phyloP scores from a whole-genome alignment of 1,284 basidiomycete species.

The Papiliotrema nemorosa region DNA sequence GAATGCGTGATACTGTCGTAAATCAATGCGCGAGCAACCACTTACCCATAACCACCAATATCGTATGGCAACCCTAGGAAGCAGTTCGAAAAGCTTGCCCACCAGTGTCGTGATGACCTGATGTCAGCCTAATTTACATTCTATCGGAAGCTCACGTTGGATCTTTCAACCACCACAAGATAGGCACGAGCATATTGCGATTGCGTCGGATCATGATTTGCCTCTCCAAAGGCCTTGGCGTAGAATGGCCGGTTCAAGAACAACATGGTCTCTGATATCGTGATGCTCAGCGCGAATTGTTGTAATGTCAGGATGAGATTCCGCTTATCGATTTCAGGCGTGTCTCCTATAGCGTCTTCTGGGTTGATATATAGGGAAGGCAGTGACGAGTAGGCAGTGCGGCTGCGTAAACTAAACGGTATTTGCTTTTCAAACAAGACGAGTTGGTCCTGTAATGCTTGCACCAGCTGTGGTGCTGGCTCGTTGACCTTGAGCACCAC shows the following conservation, averaged over 20 bases:
- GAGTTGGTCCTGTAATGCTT: background rate
- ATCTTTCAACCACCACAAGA: slow-evolving; percentile 32
- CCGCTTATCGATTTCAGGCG: too few species aligned
- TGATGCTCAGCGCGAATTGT: slow-evolving; percentile 25
- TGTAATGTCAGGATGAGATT: slow-evolving; percentile 23
- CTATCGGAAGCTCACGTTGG: slow-evolving; percentile 18
- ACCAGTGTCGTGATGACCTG: background rate
- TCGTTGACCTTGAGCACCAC: background rate
- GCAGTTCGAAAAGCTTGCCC: background rate
- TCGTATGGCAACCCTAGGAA: slow-evolving; percentile 16
- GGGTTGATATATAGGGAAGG: background rate
- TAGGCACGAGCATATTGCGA: slow-evolving; percentile 24
- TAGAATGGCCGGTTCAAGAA: slow-evolving; percentile 36
- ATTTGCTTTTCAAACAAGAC: background rate
- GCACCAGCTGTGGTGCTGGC: background rate
- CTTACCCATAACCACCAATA: slow-evolving; percentile 39
- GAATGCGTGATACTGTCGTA: slow-evolving; percentile 33
- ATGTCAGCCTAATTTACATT: background rate
- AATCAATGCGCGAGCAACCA: background rate
- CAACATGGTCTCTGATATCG: slow-evolving; percentile 20
- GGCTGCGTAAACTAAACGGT: background rate
- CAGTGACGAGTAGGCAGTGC: background rate
- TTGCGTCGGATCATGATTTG: slow-evolving; percentile 19
- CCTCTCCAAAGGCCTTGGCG: slow-evolving; percentile 26
- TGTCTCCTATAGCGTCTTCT: background rate